Conservation (phyloP, 148 eudicot species). For the Salicornia ramosissima region DNA sequence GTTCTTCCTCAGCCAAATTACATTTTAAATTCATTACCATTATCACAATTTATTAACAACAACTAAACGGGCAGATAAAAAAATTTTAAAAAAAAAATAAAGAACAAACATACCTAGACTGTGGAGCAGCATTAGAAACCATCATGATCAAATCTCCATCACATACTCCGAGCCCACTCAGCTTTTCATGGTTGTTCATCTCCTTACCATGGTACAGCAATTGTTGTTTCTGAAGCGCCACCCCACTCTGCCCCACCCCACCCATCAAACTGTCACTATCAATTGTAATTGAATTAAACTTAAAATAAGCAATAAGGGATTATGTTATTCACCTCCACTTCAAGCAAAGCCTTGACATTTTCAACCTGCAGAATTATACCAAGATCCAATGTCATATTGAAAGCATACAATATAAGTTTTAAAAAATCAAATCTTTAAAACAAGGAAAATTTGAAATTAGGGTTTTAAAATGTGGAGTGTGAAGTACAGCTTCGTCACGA, state of each 20-base stretch:
- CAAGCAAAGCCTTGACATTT: conserved; percentile 91
- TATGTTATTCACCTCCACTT: conserved; percentile 63
- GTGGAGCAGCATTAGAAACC: conserved; percentile 43
- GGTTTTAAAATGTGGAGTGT: conserved; percentile 23
- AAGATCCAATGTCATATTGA: conserved; percentile 9
- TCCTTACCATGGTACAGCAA: conserved; percentile 78
- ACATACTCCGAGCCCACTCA: conserved; percentile 68
- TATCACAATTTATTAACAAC: no score
- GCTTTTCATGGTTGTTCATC: conserved; percentile 72
- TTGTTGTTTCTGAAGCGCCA: conserved; percentile 78
- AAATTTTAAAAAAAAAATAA: neutral
- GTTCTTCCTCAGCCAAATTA: no score
- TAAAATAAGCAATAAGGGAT: neutral
- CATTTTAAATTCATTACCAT: no score
- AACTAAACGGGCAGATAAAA: no score
- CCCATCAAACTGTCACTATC: neutral
- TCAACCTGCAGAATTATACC: conserved; percentile 57
- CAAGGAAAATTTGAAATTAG: no score
- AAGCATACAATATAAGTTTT: no score
- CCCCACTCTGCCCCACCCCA: conserved; percentile 49
- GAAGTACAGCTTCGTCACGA: conserved; percentile 85
- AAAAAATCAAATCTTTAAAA: no score
- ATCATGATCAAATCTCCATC: conserved; percentile 98
- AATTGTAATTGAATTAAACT: neutral
- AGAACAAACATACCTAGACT: conserved; percentile 23